Conservation (phyloP, 2,329 filamentous ascomycete genomes). For the Claviceps africana region DNA sequence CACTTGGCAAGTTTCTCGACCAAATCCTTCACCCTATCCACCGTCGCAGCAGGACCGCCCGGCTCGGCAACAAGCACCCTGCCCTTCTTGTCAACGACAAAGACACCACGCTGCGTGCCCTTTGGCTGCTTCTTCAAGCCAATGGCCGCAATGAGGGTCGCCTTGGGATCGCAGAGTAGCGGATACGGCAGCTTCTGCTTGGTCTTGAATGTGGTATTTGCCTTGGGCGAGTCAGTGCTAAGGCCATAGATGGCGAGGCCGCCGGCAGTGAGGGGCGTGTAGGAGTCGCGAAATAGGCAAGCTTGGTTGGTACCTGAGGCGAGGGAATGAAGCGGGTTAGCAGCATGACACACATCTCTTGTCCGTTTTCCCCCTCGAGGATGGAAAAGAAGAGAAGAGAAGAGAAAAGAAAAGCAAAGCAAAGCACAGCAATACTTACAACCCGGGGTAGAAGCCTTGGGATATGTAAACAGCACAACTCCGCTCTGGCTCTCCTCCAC, state of each 20-base stretch:
- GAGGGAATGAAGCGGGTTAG: not conserved
- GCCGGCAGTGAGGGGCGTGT: conserved; percentile 58
- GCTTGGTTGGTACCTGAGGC: conserved; percentile 73
- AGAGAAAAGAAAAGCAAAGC: not conserved
- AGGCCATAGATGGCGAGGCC: conserved; percentile 84
- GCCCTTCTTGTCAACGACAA: conserved; percentile 69
- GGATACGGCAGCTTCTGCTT: conserved; percentile 84
- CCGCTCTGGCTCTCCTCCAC: conserved; percentile 72
- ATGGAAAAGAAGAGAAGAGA: no score
- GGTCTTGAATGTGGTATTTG: conserved; percentile 83
- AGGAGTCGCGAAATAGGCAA: conserved; percentile 82
- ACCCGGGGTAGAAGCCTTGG: conserved; percentile 83
- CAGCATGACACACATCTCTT: not conserved
- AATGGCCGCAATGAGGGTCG: conserved; percentile 66
- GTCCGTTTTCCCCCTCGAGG: no score
- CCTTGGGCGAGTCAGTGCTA: conserved; percentile 73
- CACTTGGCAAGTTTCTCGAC: conserved; percentile 32
- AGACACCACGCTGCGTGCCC: conserved; percentile 75
- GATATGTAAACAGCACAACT: conserved; percentile 89
- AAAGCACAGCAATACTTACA: conserved; percentile 65
- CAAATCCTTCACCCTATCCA: conserved; percentile 61
- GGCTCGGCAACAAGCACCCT: conserved; percentile 63
- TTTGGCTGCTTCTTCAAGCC: conserved; percentile 77
- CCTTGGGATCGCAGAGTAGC: conserved; percentile 68
- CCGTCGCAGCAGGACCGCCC: conserved; percentile 64